These are phyloP conservation scores for Pichia paraexigua DNA, from an alignment of 805 yeast genomes.

Conservation along the genomic window DNA sequence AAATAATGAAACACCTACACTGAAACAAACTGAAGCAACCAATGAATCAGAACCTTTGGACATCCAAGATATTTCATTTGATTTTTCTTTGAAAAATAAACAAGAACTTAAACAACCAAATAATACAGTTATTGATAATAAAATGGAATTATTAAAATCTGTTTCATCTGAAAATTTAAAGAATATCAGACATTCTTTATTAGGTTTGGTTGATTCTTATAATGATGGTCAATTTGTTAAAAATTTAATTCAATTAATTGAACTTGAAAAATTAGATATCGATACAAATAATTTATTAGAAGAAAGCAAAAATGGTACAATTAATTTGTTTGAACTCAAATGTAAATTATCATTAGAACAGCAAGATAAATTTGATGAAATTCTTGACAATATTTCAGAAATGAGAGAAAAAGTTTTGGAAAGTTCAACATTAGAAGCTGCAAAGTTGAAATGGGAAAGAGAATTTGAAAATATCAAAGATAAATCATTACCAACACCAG, in stretches of 20 bases:
- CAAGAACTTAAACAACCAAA: conserved; percentile 9
- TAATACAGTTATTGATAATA: conserved; percentile 37
- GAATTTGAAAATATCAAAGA: conserved; percentile 48
- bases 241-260: conserved; percentile 15
- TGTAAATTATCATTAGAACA: conserved; percentile 41
- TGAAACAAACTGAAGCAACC: neutral
- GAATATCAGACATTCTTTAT: conserved; percentile 66
- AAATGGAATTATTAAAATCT: conserved; percentile 44
- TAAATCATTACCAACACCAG: conserved; percentile 42
- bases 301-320: conserved; percentile 12
- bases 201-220: conserved; percentile 35
- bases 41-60: neutral
- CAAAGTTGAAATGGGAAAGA: conserved; percentile 82
- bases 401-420: conserved; percentile 74
- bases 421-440: conserved; percentile 72
- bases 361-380: conserved; percentile 50
- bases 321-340: conserved; percentile 65
- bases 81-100: conserved; percentile 1
- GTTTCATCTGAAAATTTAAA: conserved; percentile 75
- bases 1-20: neutral
- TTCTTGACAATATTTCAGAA: conserved; percentile 62
- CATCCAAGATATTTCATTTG: conserved; percentile 1
- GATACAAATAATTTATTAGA: conserved; percentile 11
- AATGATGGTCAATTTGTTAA: conserved; percentile 20
- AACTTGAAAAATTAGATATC: conserved; percentile 17